Evolutionary conservation across 2,329 filamentous ascomycete species (phyloP).

Genomic region (Myriosclerotinia curreyana): DNA sequence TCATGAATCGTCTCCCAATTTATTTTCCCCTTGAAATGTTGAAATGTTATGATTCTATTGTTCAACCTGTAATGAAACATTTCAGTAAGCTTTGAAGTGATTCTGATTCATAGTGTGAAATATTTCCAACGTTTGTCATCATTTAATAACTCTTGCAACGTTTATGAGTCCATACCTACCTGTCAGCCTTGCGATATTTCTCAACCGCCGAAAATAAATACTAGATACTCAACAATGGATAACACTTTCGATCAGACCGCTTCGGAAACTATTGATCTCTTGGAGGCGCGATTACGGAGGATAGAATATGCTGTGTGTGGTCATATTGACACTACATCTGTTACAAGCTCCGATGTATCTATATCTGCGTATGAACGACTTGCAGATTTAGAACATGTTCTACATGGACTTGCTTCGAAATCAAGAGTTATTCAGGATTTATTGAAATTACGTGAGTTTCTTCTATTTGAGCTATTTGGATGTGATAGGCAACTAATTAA

Average conservation of each 20-base stretch:
- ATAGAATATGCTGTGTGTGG: constrained; percentile 38
- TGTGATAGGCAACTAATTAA: no score
- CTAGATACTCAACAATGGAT: constrained; percentile 29
- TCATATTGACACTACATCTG: constrained; percentile 24
- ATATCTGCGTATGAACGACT: constrained; percentile 27
- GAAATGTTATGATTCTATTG: no score
- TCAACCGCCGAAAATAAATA: background rate
- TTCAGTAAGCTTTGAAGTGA: no score
- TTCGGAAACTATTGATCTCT: constrained; percentile 37
- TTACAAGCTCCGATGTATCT: constrained; percentile 19
- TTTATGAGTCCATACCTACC: background rate
- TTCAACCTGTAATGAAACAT: no score
- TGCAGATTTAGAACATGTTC: constrained; percentile 29
- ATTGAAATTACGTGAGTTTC: constrained; percentile 35
- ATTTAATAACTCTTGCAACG: no score
- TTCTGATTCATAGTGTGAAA: no score
- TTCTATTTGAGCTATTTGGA: background rate
- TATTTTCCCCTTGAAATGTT: no score
- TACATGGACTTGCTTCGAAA: constrained; percentile 36
- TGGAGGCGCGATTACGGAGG: constrained; percentile 36
- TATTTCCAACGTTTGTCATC: no score
- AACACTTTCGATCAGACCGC: constrained; percentile 38
- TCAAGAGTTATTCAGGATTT: constrained; percentile 38
- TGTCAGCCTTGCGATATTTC: constrained; percentile 16
- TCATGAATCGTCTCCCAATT: no score